Evolutionary conservation across 345 rosid species (phyloP).

Genomic region (Clausena lansium): DNA sequence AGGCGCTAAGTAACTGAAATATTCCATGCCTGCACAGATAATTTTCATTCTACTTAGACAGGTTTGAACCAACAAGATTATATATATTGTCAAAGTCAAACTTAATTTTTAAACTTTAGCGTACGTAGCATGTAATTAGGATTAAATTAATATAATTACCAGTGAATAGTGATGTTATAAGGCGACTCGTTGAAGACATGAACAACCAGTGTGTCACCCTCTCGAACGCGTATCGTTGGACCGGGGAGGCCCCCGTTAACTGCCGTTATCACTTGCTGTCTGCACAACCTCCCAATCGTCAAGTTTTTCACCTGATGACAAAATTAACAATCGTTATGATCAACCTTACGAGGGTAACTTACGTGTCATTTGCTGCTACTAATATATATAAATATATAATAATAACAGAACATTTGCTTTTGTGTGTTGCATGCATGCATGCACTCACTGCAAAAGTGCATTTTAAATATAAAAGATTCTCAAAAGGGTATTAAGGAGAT

Average conservation of each 20-base stretch:
- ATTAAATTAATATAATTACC: slow-evolving; percentile 40
- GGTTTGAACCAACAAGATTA: too few relatives aligned
- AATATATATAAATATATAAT: too few relatives aligned
- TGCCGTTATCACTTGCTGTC: slow-evolving; percentile 52
- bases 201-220: slow-evolving; percentile 75
- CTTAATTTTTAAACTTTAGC: background rate
- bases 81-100: background rate
- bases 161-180: slow-evolving; percentile 78
- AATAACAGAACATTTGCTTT: too few relatives aligned
- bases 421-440: background rate
- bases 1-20: slow-evolving; percentile 56
- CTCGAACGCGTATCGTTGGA: slow-evolving; percentile 54
- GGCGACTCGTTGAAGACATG: slow-evolving; percentile 81
- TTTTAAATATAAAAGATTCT: too few relatives aligned
- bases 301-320: slow-evolving; percentile 65
- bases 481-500: background rate
- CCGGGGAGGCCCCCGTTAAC: slow-evolving; percentile 86
- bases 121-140: background rate
- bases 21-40: slow-evolving; percentile 69
- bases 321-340: background rate
- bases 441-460: background rate
- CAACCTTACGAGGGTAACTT: too few relatives aligned
- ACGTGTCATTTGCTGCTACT: too few relatives aligned
- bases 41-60: too few relatives aligned
- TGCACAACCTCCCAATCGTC: slow-evolving; percentile 57